phyloP scores from a whole-genome alignment of 768 basidiomycete species.

The Boletales sp. region DNA sequence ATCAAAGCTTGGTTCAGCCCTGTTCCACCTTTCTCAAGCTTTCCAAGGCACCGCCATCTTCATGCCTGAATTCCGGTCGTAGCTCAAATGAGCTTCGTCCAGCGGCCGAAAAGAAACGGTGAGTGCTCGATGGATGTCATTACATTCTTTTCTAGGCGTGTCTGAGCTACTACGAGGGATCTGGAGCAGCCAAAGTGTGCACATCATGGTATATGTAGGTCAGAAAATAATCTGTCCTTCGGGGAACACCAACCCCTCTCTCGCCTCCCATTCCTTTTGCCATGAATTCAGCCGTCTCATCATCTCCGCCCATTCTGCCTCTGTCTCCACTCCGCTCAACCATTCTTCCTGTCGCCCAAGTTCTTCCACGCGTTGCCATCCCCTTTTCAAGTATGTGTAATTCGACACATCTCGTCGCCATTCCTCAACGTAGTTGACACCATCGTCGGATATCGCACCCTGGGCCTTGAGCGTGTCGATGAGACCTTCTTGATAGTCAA shows the following conservation, averaged over 20 bases:
- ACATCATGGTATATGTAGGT: background rate
- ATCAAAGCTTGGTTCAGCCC: too few relatives aligned
- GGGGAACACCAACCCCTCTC: conserved; percentile 13
- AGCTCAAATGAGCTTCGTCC: too few relatives aligned
- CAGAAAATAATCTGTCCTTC: conserved; percentile 5
- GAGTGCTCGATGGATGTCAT: too few relatives aligned
- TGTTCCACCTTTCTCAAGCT: too few relatives aligned
- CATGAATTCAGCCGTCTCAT: conserved; percentile 46
- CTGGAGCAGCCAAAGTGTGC: too few relatives aligned
- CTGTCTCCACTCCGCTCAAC: conserved; percentile 45
- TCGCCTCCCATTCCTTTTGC: conserved; percentile 50
- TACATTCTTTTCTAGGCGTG: too few relatives aligned
- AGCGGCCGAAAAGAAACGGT: too few relatives aligned
- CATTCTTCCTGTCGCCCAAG: conserved; percentile 38
- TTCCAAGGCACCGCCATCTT: too few relatives aligned
- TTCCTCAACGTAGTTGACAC: conserved; percentile 44
- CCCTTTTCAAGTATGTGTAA: conserved; percentile 34
- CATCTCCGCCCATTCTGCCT: conserved; percentile 49
- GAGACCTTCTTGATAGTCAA: conserved; percentile 39
- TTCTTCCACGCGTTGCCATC: conserved; percentile 45
- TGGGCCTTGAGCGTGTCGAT: conserved; percentile 6
- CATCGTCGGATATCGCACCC: conserved; percentile 23
- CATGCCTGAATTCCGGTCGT: too few relatives aligned
- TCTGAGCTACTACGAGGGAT: too few relatives aligned
- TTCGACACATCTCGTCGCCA: conserved; percentile 41